Evolutionary conservation across 2,329 filamentous ascomycete species (phyloP), one percentile per base, ranked within the genome.

Genomic region (Hypoxylon sp.): DNA sequence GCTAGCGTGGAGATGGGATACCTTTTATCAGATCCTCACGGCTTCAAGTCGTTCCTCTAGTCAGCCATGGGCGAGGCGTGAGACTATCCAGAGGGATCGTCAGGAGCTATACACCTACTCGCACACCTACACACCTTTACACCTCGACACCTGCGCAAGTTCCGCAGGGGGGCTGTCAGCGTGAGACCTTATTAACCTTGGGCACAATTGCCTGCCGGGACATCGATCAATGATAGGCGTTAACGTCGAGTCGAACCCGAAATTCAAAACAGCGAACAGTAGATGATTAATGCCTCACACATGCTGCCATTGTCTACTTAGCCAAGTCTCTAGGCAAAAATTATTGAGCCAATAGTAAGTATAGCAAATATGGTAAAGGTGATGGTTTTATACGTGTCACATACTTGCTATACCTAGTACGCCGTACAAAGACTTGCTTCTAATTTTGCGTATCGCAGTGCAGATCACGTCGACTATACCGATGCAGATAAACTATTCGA

Each of bases 221-320:
- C 49, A 56, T 35, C 58, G 51, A 69, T 69, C 64, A 31, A 50
- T 64, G 64, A 66, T 44, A 63, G 60, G 42, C 55, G 60, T 62
- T 61, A 53, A 56, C 53, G 65, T 54, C 42, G 54, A 51, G 51
- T 62, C 31, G 50, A 46, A 65, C 63, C 54, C 61, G 37, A 55
- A 54, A 66, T 68, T 48, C 49, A 54, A 67, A 61, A 61, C 60
- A 50, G 49, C 57, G 44, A 46, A 22, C 40, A 6, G 14, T 2
- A 55, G 22, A 60, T 58, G 60, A 56, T 68, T 70, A 70, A 70
- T 70, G 68, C 68, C 68, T 70, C 68, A 70, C 37, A 35, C 31
- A 59, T 50, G 56, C 25, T 51, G 49, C 40, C 44, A 44, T 48
- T 30, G 48, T 27, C 42, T 31, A 51, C 61, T 49, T 49, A 54